Conservation (phyloP, 331 rosid species). For the Malus hybrid region DNA sequence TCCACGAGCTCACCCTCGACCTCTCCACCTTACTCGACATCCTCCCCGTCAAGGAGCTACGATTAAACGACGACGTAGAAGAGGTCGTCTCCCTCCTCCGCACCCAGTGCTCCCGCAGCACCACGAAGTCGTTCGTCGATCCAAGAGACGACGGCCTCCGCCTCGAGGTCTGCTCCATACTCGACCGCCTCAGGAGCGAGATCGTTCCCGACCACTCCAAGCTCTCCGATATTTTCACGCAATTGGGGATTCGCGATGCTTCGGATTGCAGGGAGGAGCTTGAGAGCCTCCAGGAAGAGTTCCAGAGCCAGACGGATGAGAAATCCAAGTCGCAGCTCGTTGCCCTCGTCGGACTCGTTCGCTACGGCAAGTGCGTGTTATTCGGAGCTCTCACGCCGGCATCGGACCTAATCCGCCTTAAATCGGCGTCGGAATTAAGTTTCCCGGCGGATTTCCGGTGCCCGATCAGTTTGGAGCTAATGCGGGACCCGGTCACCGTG, state of each 20-base stretch:
- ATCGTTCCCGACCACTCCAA: constrained; percentile 48
- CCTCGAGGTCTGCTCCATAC: constrained; percentile 33
- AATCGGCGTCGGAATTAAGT: constrained; percentile 29
- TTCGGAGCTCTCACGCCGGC: constrained; percentile 64
- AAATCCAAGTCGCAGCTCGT: constrained; percentile 46
- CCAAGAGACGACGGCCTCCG: constrained; percentile 38
- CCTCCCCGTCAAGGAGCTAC: constrained; percentile 50
- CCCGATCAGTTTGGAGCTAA: constrained; percentile 76
- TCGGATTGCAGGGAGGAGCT: constrained; percentile 68
- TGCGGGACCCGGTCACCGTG: constrained; percentile 83
- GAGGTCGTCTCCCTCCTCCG: constrained; percentile 56
- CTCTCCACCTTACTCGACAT: constrained; percentile 68
- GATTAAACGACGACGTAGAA: constrained; percentile 52
- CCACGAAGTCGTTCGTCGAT: constrained; percentile 16
- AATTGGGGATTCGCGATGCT: constrained; percentile 46
- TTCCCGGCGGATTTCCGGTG: constrained; percentile 71
- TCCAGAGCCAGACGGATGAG: constrained; percentile 54
- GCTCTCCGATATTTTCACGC: constrained; percentile 38
- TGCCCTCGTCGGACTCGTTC: constrained; percentile 71
- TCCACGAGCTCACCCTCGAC: constrained; percentile 62
- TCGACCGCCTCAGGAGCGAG: constrained; percentile 59
- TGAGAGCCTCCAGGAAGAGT: constrained; percentile 60
- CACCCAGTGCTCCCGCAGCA: constrained; percentile 39
- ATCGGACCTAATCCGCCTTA: background rate
- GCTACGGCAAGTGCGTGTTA: constrained; percentile 75